Conservation (phyloP, 257 asterid genomes). For the Capsicum pubescens region DNA sequence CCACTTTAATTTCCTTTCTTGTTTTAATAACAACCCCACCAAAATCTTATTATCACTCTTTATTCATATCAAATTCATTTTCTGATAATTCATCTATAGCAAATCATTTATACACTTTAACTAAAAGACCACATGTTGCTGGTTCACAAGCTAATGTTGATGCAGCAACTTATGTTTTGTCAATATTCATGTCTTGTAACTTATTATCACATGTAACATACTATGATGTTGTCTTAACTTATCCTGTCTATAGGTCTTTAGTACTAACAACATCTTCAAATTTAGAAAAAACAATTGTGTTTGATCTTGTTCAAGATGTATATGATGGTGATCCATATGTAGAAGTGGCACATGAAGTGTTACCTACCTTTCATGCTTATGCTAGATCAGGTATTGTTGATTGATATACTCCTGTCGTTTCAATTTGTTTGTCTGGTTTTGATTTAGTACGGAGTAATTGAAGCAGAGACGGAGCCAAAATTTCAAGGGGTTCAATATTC, state of each 20-base stretch:
- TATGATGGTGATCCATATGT: constrained; percentile 69
- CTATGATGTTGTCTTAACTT: constrained; percentile 65
- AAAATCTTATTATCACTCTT: constrained; percentile 61
- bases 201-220: constrained; percentile 51
- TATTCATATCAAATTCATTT: constrained; percentile 55
- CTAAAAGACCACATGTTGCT: constrained; percentile 81
- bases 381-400: constrained; percentile 59
- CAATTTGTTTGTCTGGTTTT: neutral
- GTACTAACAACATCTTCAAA: constrained; percentile 43
- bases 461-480: too few relatives aligned
- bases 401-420: neutral
- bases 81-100: constrained; percentile 66
- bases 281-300: constrained; percentile 45
- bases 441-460: too few relatives aligned
- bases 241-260: constrained; percentile 70
- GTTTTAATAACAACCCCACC: constrained; percentile 37
- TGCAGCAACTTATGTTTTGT: constrained; percentile 75
- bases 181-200: constrained; percentile 61
- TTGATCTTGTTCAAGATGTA: constrained; percentile 60
- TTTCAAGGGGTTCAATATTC: too few relatives aligned
- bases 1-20: constrained; percentile 44
- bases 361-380: constrained; percentile 72
- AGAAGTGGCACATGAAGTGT: constrained; percentile 53
- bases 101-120: constrained; percentile 62
- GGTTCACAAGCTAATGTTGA: constrained; percentile 81